Conservation (phyloP, 139 green algal species). For the Micractinium sp. region DNA sequence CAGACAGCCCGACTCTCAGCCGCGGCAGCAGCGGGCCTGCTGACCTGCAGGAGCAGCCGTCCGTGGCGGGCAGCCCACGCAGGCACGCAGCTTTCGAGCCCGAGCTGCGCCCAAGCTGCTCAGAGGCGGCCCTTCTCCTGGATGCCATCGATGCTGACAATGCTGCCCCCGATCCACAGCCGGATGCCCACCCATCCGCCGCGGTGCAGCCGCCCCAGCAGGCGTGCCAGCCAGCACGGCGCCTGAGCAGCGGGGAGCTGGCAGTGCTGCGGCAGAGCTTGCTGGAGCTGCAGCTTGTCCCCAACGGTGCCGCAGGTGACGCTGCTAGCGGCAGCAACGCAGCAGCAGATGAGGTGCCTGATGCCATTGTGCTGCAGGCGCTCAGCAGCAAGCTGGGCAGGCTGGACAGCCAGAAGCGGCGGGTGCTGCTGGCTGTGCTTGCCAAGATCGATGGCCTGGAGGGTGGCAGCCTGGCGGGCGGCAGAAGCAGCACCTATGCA, state of each 20-base stretch:
- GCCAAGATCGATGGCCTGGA: slow-evolving; percentile 1
- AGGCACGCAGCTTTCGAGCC: no score
- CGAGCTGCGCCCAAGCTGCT: no score
- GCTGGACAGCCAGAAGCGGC: slow-evolving; percentile 26
- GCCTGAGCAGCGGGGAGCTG: slow-evolving; percentile 6
- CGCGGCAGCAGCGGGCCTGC: not conserved
- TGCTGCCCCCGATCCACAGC: not conserved
- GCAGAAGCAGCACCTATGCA: not conserved
- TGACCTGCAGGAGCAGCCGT: not conserved
- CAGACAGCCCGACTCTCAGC: not conserved
- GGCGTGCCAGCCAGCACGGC: not conserved
- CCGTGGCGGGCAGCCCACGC: not conserved
- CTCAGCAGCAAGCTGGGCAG: slow-evolving; percentile 22
- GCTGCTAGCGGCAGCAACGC: not conserved
- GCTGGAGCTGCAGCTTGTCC: slow-evolving; percentile 12
- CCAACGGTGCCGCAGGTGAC: not conserved
- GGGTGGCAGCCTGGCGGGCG: no score
- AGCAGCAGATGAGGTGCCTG: not conserved
- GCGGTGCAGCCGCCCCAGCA: not conserved
- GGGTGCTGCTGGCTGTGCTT: slow-evolving; percentile 27
- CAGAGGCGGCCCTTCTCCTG: no score
- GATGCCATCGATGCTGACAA: no score
- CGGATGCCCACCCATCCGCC: not conserved
- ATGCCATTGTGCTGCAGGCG: slow-evolving; percentile 25
- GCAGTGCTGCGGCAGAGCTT: slow-evolving; percentile 18